These are phyloP conservation scores for Rhypophila decipiens DNA, from an alignment of 495 filamentous ascomycete genomes.

Conservation along the genomic window DNA sequence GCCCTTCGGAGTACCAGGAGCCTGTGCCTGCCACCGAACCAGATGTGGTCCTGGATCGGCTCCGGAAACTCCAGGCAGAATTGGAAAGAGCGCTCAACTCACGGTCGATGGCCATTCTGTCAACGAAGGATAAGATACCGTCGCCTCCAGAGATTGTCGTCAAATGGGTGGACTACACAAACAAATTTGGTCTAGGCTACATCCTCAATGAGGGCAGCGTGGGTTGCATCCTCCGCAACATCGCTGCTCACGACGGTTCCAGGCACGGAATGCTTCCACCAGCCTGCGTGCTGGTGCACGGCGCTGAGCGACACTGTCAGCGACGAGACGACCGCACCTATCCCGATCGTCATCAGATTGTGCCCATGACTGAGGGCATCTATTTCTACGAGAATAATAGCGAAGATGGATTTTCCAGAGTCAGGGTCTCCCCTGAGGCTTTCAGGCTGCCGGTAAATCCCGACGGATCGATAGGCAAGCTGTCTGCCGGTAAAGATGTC, in stretches of 20 bases:
- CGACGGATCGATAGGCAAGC: constrained; percentile 48
- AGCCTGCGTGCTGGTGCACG: constrained; percentile 62
- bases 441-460: constrained; percentile 49
- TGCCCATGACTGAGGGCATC: constrained; percentile 56
- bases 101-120: constrained; percentile 44
- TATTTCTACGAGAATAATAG: constrained; percentile 76
- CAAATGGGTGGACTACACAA: constrained; percentile 94
- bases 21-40: constrained; percentile 43
- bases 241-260: constrained; percentile 38
- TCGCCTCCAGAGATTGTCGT: constrained; percentile 56
- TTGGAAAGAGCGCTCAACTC: constrained; percentile 52
- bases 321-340: constrained; percentile 50
- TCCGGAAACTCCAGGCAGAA: constrained; percentile 44
- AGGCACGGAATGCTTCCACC: constrained; percentile 51
- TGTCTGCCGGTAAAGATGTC: constrained; percentile 46
- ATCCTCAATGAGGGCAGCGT: constrained; percentile 79
- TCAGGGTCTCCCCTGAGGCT: constrained; percentile 52
- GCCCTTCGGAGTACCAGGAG: constrained; percentile 43
- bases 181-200: constrained; percentile 82
- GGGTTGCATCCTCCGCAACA: constrained; percentile 66
- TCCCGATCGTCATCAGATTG: constrained; percentile 55
- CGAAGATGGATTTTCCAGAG: constrained; percentile 57
- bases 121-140: constrained; percentile 32
- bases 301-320: constrained; percentile 53
- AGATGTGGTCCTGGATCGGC: constrained; percentile 44